phyloP scores from a whole-genome alignment of 1,284 basidiomycete species.

The Anthracocystis walkeri region DNA sequence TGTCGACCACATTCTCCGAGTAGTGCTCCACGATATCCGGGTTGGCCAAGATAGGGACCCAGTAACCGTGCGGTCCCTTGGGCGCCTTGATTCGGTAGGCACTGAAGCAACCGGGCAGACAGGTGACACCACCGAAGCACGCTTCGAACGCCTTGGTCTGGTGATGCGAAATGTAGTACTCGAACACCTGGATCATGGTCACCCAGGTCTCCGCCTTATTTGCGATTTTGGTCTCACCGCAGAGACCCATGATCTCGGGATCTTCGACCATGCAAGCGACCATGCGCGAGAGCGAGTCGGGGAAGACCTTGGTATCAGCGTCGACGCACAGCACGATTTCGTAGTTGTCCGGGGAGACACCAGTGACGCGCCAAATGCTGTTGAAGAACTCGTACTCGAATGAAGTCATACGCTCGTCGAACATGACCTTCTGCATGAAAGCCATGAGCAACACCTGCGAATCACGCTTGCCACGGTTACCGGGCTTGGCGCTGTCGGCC shows the following conservation, averaged over 20 bases:
- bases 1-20: constrained; percentile 72
- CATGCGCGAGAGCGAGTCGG: constrained; percentile 72
- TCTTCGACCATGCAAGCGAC: constrained; percentile 72
- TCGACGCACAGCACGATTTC: constrained; percentile 72
- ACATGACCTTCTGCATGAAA: constrained; percentile 72
- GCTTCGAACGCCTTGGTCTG: constrained; percentile 75
- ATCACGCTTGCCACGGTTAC: constrained; percentile 98
- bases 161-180: constrained; percentile 99
- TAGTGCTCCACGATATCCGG: constrained; percentile 72
- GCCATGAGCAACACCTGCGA: constrained; percentile 80
- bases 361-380: constrained; percentile 71
- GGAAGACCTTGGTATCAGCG: constrained; percentile 72
- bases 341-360: constrained; percentile 71
- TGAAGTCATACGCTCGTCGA: constrained; percentile 72
- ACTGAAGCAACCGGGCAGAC: constrained; percentile 72
- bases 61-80: constrained; percentile 71
- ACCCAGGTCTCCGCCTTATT: constrained; percentile 73
- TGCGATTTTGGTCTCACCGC: constrained; percentile 72
- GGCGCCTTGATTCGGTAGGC: constrained; percentile 72
- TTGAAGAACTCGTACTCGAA: constrained; percentile 73
- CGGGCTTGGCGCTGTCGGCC: constrained; percentile 87
- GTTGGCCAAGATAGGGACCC: constrained; percentile 71
- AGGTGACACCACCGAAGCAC: constrained; percentile 71
- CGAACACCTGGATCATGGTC: constrained; percentile 78
- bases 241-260: constrained; percentile 72